phyloP scores from a whole-genome alignment of 768 basidiomycete genomes.

The Boletus rubropictus region DNA sequence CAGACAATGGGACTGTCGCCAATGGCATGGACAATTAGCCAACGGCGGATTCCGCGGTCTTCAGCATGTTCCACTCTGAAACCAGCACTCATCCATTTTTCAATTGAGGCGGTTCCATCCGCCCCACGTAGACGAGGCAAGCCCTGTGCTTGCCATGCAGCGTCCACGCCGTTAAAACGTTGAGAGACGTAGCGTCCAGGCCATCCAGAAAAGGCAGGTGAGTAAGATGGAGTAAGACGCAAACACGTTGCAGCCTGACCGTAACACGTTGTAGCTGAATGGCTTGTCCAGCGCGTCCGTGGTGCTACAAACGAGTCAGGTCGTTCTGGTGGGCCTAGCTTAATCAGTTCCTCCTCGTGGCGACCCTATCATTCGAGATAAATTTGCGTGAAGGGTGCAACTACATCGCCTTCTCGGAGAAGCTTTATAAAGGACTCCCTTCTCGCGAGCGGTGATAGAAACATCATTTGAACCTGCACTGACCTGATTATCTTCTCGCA shows the following conservation, averaged over 20 bases:
- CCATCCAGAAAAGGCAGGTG: conserved; percentile 23
- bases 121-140: neutral
- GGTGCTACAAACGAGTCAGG: conserved; percentile 1
- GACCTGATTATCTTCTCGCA: conserved; percentile 9
- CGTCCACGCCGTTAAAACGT: conserved; percentile 11
- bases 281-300: conserved; percentile 7
- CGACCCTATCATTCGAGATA: conserved; percentile 6
- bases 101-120: neutral
- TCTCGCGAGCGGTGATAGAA: conserved; percentile 11
- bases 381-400: conserved; percentile 11
- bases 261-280: conserved; percentile 21
- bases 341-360: conserved; percentile 19
- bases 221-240: conserved; percentile 20
- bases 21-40: conserved; percentile 21
- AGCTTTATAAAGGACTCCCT: conserved; percentile 23
- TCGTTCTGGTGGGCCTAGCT: conserved; percentile 1
- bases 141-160: conserved; percentile 21
- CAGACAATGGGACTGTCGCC: conserved; percentile 7
- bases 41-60: conserved; percentile 6
- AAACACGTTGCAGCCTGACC: neutral
- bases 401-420: conserved; percentile 26
- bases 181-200: conserved; percentile 6
- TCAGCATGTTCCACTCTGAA: conserved; percentile 1
- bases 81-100: conserved; percentile 4
- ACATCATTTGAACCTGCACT: conserved; percentile 11